A percentile compares a stretch with the other conserved stretches of the same genome.
Evolutionary conservation across 2,329 filamentous ascomycete genomes (phyloP).

Genomic region (Zasmidium angulare): DNA sequence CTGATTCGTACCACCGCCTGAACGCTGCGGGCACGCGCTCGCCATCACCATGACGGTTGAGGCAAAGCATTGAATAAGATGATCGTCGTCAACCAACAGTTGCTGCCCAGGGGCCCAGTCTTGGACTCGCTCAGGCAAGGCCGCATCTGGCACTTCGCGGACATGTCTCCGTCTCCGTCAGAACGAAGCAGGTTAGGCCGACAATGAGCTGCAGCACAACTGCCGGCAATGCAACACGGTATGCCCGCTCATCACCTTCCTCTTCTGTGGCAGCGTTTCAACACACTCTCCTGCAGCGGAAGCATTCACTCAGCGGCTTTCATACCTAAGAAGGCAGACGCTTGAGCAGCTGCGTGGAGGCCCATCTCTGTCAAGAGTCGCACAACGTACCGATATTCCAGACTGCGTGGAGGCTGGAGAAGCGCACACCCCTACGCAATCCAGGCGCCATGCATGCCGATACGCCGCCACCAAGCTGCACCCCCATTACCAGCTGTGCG

Average conservation of each 20-base stretch:
- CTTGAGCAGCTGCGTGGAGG: not conserved
- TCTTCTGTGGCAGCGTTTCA: not conserved
- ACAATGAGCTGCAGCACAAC: not conserved
- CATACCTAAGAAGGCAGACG: not conserved
- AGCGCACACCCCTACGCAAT: not conserved
- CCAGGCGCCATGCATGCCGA: slow-evolving; percentile 2
- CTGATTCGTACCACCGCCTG: too few species aligned
- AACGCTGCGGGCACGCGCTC: too few species aligned
- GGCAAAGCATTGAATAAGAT: too few species aligned
- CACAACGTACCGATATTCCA: not conserved
- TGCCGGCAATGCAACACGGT: not conserved
- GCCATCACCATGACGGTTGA: too few species aligned
- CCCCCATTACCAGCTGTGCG: not conserved
- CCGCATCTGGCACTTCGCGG: too few species aligned
- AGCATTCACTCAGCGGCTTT: not conserved
- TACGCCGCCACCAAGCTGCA: not conserved
- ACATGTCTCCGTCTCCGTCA: too few species aligned
- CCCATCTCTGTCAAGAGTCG: not conserved
- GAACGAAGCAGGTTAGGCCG: too few species aligned
- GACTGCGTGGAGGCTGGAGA: not conserved
- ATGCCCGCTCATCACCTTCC: not conserved
- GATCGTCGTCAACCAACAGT: too few species aligned
- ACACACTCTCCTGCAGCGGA: not conserved
- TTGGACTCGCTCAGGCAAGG: too few species aligned
- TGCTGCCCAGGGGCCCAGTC: too few species aligned